Percentiles rank a stretch among this genome's conserved stretches.
phyloP scores from a whole-genome alignment of 2,329 filamentous ascomycete species.

The Colletotrichum lindemuthianum region DNA sequence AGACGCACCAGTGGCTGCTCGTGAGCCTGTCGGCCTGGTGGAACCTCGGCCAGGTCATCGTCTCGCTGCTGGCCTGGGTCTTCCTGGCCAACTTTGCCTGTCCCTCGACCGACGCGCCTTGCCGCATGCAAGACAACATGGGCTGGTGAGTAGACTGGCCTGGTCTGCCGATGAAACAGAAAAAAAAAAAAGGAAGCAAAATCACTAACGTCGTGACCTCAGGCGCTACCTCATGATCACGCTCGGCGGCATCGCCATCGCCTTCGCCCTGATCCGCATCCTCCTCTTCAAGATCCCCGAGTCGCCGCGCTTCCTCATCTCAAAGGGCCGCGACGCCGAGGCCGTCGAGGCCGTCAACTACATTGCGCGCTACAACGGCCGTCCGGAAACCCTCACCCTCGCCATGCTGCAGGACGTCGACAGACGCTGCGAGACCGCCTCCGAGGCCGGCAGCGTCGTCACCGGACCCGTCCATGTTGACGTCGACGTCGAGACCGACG shows the following conservation, averaged over 20 bases:
- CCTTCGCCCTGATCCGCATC: conserved; percentile 55
- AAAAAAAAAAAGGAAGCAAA: neutral
- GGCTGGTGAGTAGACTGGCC: conserved; percentile 49
- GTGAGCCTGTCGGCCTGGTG: conserved; percentile 59
- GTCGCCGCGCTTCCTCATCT: conserved; percentile 58
- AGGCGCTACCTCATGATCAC: conserved; percentile 56
- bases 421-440: conserved; percentile 5
- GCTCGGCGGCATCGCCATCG: conserved; percentile 54
- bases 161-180: neutral
- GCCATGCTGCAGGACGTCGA: conserved; percentile 46
- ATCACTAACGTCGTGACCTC: conserved; percentile 22
- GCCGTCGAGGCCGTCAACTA: conserved; percentile 59
- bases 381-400: conserved; percentile 46
- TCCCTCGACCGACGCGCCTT: conserved; percentile 43
- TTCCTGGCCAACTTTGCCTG: conserved; percentile 55
- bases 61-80: conserved; percentile 56
- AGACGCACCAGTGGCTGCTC: conserved; percentile 58
- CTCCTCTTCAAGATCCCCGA: conserved; percentile 59
- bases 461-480: no score
- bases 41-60: conserved; percentile 61
- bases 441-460: conserved; percentile 32
- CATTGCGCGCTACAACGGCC: conserved; percentile 53
- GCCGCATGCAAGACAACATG: conserved; percentile 55
- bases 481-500: conserved; percentile 3
- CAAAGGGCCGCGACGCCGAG: conserved; percentile 54